Evolutionary conservation across 352 stramenopile species (phyloP), one percentile per base, ranked within the genome.

Genomic region (Phytophthora pistaciae): DNA sequence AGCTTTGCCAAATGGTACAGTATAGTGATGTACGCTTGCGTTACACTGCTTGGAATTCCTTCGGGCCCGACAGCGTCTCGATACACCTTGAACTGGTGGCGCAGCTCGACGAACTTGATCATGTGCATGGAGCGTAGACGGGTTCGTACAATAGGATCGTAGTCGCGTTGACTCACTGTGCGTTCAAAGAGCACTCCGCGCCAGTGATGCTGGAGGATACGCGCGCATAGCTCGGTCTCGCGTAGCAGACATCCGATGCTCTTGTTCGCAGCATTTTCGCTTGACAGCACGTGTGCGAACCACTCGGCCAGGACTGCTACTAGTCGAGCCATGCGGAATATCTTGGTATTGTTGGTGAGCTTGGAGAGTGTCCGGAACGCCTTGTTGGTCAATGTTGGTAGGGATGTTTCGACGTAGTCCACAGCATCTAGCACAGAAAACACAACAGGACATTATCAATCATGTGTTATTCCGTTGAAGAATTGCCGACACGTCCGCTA

Each of bases 201-300:
- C 79, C 86, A 91, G 53, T 92, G 82, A 49, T 95, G 88, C 68
- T 95, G 88, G 5, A 95, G 59, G 49, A 95, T 88, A 14, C 84
- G 84, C 7, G 88, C 83, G 20, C 86, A 92, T 9, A 90, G 55
- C 21, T 95, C 88, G 1, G 75, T 83, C 63, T 92, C 84, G 1
- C 84, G 84, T 8, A 92, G 60, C 21, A 95, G 68, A 49, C 74
- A 90, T 2, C 60, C 57, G 29, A 90, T 72, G 23, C 81, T 80
- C 54, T 92, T 89, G 16, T 57, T 74, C 6, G 69, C 81, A 8
- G 83, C 88, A 48, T 92, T 95, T 60, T 95, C 82, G 10, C 69
- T 75, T 20, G 86, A 91, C 7, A 94, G 53, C 9, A 87, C 76
- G 3, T 76, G 64, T 4, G 84, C 70, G 60, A 91, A 94, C 84